Percentiles rank a stretch among this genome's conserved stretches.
Evolutionary conservation across 2,329 filamentous ascomycete species (phyloP).

Genomic region (Apiospora kogelbergensis): DNA sequence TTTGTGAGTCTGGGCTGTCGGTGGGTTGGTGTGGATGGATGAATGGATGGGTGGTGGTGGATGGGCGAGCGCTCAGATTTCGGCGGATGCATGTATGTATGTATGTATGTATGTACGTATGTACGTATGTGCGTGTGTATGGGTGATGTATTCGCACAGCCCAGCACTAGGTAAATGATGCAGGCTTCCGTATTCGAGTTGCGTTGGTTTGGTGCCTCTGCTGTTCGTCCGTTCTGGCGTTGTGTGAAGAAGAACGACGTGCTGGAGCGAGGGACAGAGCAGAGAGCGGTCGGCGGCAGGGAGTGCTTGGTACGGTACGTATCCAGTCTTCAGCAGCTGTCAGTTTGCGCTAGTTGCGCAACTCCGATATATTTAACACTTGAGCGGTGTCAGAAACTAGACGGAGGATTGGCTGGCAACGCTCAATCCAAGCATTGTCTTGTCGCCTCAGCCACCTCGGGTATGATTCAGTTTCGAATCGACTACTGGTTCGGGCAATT

Average conservation of each 20-base stretch:
- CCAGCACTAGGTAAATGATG: background rate
- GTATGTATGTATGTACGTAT: too few species aligned
- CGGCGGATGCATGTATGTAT: background rate
- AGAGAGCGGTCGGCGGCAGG: background rate
- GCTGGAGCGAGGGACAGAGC: background rate
- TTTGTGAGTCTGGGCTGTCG: background rate
- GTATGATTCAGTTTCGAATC: background rate
- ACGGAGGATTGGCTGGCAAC: constrained; percentile 2
- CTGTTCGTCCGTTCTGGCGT: background rate
- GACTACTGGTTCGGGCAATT: background rate
- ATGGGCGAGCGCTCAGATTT: background rate
- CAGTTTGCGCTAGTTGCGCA: background rate
- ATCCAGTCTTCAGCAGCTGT: constrained; percentile 1
- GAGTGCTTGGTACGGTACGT: background rate
- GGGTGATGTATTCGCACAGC: background rate
- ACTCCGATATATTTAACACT: constrained; percentile 8
- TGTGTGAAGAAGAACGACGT: background rate
- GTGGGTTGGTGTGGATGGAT: background rate
- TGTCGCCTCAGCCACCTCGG: background rate
- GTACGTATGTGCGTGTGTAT: too few species aligned
- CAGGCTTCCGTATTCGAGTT: background rate
- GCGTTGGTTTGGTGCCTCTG: background rate
- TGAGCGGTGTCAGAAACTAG: constrained; percentile 6
- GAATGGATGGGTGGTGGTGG: background rate
- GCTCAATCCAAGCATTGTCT: background rate